These are phyloP conservation scores for Apophysomyces elegans DNA, from an alignment of 371 early-diverging fungal species.

Conservation along the genomic window DNA sequence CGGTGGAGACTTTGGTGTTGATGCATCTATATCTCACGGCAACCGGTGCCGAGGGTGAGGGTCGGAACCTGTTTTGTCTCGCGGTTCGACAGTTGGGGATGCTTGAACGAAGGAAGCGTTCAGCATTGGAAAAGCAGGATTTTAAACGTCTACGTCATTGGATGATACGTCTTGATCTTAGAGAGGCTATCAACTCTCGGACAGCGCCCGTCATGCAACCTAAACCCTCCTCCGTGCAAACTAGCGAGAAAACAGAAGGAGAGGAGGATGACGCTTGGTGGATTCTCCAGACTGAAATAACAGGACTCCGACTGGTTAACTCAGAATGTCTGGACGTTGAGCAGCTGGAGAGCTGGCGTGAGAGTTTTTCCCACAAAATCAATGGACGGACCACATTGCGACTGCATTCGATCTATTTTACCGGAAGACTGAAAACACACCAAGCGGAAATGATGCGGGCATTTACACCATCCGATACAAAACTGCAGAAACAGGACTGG, in stretches of 20 bases:
- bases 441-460: constrained; percentile 32
- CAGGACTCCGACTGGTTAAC: constrained; percentile 11
- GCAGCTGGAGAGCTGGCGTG: constrained; percentile 18
- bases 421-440: constrained; percentile 27
- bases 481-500: constrained; percentile 18
- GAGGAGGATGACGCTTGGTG: background rate
- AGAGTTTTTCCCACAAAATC: constrained; percentile 12
- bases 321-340: background rate
- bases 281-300: constrained; percentile 15
- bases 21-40: constrained; percentile 31
- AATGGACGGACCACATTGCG: constrained; percentile 16
- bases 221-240: background rate
- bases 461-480: constrained; percentile 9
- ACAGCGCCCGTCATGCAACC: constrained; percentile 21
- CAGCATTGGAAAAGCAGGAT: constrained; percentile 9
- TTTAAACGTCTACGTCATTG: constrained; percentile 20
- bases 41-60: constrained; percentile 18
- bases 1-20: constrained; percentile 33
- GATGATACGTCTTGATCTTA: constrained; percentile 28
- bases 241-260: background rate
- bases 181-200: constrained; percentile 16
- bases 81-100: constrained; percentile 27
- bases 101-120: constrained; percentile 9
- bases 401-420: constrained; percentile 30
- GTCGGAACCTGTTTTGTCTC: constrained; percentile 24